A percentile compares a stretch with the other conserved stretches of the same genome.
phyloP scores from a whole-genome alignment of 805 yeast genomes.

The Candida verbasci region DNA sequence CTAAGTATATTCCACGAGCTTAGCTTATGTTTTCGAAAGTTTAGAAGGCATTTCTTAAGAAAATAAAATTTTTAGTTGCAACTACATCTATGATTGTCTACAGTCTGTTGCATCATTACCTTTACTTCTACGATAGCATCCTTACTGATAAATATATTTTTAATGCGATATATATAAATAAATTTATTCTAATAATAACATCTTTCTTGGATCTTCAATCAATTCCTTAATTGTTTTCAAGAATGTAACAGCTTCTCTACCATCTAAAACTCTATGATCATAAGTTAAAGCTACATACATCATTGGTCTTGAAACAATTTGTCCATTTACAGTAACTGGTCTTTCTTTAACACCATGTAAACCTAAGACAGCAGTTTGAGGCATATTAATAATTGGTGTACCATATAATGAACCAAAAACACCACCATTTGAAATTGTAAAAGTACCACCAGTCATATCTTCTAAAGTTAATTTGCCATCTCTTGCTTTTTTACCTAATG shows the following conservation, averaged over 20 bases:
- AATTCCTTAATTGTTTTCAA: constrained; percentile 93
- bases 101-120: no score
- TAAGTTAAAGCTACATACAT: constrained; percentile 98
- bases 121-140: no score
- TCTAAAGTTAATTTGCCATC: constrained; percentile 94
- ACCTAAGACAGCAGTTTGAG: constrained; percentile 97
- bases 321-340: constrained; percentile 94
- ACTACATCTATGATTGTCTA: no score
- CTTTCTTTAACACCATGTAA: constrained; percentile 97
- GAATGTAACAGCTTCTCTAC: constrained; percentile 98
- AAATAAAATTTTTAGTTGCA: no score
- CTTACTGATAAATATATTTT: no score
- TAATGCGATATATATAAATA: no score
- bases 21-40: no score
- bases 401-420: constrained; percentile 97
- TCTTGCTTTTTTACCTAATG: constrained; percentile 88
- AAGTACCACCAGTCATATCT: constrained; percentile 99
- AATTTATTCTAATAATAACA: constrained; percentile 50
- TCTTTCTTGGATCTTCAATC: constrained; percentile 98
- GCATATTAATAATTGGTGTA: constrained; percentile 97
- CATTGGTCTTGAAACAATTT: constrained; percentile 97
- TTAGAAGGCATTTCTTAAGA: no score
- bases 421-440: constrained; percentile 99
- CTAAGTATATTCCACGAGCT: no score
- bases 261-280: constrained; percentile 97